phyloP scores from a whole-genome alignment of 345 rosid species.

The Nephelium lappaceum region DNA sequence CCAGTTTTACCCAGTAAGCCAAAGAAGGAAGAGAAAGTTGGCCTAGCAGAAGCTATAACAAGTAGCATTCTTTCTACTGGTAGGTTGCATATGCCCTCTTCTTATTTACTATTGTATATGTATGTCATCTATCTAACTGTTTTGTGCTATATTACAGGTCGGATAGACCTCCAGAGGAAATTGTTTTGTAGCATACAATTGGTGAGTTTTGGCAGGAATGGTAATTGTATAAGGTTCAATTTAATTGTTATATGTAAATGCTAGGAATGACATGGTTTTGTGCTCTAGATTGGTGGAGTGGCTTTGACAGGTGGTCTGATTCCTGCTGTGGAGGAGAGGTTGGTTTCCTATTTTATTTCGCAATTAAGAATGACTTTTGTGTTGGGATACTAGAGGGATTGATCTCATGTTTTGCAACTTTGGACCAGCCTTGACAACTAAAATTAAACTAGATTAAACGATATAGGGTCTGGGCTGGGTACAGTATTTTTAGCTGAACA shows the following conservation, averaged over 20 bases:
- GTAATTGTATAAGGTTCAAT: conserved; percentile 9
- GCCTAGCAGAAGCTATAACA: conserved; percentile 91
- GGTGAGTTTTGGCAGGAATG: conserved; percentile 45
- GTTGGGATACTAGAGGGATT: not conserved
- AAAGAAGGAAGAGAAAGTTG: conserved; percentile 92
- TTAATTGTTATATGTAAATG: conserved; percentile 7
- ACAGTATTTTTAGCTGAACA: not conserved
- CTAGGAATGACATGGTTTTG: conserved; percentile 27
- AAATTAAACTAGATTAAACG: not conserved
- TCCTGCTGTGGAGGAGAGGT: conserved; percentile 89
- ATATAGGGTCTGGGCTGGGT: not conserved
- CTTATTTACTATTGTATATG: conserved; percentile 2
- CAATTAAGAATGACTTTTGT: not conserved
- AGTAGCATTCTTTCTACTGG: conserved; percentile 90
- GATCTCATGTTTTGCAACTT: not conserved
- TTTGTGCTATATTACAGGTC: conserved; percentile 51
- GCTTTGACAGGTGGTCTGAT: conserved; percentile 78
- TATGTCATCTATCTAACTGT: conserved; percentile 15
- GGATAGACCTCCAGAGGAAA: conserved; percentile 88
- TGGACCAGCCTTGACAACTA: not conserved
- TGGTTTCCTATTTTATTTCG: conserved; percentile 21
- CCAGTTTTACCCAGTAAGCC: conserved; percentile 63
- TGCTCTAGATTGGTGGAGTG: conserved; percentile 85
- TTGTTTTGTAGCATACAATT: conserved; percentile 83
- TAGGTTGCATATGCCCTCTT: conserved; percentile 30